A percentile compares a stretch with the other conserved stretches of the same genome.
Conservation (phyloP, 2,329 filamentous ascomycete genomes). For the Leptosphaerulina australis region DNA sequence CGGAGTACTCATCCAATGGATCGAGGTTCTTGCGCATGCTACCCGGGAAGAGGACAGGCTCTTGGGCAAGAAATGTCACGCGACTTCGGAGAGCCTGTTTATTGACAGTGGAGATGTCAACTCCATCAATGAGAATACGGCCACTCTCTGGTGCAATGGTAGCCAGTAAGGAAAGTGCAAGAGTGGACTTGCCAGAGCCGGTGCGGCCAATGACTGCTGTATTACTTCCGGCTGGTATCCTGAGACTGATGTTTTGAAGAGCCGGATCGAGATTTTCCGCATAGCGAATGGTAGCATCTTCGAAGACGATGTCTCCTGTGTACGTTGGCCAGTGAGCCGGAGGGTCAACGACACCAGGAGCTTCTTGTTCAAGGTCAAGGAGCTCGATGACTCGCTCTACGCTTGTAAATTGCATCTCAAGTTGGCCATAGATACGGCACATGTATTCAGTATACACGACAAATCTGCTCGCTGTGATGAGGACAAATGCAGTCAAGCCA, state of each 20-base stretch:
- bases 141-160: conserved; percentile 60
- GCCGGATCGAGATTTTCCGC: conserved; percentile 78
- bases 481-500: conserved; percentile 81
- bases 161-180: conserved; percentile 66
- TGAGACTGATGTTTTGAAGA: conserved; percentile 70
- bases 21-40: conserved; percentile 68
- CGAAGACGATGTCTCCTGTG: conserved; percentile 74
- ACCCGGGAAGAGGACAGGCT: conserved; percentile 69
- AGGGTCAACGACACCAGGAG: conserved; percentile 68
- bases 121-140: conserved; percentile 63
- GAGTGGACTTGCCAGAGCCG: conserved; percentile 77
- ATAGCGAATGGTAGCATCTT: conserved; percentile 78
- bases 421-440: conserved; percentile 79
- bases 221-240: conserved; percentile 76
- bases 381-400: conserved; percentile 87
- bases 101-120: conserved; percentile 65
- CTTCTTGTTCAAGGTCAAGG: conserved; percentile 77
- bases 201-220: conserved; percentile 83
- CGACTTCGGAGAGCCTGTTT: conserved; percentile 65
- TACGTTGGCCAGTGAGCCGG: conserved; percentile 78
- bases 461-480: conserved; percentile 71
- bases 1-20: conserved; percentile 62
- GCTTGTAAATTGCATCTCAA: conserved; percentile 91
- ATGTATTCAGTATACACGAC: conserved; percentile 73
- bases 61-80: conserved; percentile 71